Evolutionary conservation across 805 yeast species (phyloP).

Genomic region (Candida boleticola): DNA sequence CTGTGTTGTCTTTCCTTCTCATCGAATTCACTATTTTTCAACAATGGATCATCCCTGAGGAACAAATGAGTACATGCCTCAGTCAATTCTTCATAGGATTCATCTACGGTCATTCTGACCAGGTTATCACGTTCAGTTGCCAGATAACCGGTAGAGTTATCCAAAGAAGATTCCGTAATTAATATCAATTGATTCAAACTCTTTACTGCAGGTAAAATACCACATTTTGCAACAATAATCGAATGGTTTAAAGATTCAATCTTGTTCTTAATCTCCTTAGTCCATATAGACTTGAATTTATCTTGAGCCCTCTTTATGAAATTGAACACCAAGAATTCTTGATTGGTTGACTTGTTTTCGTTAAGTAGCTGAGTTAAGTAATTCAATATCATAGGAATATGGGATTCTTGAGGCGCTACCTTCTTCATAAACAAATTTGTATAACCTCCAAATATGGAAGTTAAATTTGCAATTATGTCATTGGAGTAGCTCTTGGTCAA

Average conservation of each 20-base stretch:
- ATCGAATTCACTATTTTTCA: constrained; percentile 42
- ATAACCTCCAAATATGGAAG: constrained; percentile 44
- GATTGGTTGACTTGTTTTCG: constrained; percentile 51
- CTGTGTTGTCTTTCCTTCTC: constrained; percentile 42
- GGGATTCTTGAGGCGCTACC: constrained; percentile 35
- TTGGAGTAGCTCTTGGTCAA: constrained; percentile 46
- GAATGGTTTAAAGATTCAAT: constrained; percentile 36
- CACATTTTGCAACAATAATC: constrained; percentile 34
- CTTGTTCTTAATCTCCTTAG: constrained; percentile 55
- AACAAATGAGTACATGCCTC: constrained; percentile 35
- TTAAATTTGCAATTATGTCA: constrained; percentile 45
- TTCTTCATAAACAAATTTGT: constrained; percentile 34
- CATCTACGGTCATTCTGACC: constrained; percentile 23
- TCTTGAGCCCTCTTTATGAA: constrained; percentile 51
- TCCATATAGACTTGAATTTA: constrained; percentile 56
- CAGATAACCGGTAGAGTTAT: constrained; percentile 11
- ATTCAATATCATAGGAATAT: constrained; percentile 30
- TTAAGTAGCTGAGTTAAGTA: constrained; percentile 25
- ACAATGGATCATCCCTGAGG: constrained; percentile 40
- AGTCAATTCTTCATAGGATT: constrained; percentile 31
- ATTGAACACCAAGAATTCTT: constrained; percentile 57
- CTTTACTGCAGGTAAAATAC: constrained; percentile 32
- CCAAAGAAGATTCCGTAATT: constrained; percentile 33
- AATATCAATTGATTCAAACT: constrained; percentile 32
- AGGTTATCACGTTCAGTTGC: not conserved